Conservation (phyloP, 1,284 basidiomycete species). For the Bondarzewia mesenterica region DNA sequence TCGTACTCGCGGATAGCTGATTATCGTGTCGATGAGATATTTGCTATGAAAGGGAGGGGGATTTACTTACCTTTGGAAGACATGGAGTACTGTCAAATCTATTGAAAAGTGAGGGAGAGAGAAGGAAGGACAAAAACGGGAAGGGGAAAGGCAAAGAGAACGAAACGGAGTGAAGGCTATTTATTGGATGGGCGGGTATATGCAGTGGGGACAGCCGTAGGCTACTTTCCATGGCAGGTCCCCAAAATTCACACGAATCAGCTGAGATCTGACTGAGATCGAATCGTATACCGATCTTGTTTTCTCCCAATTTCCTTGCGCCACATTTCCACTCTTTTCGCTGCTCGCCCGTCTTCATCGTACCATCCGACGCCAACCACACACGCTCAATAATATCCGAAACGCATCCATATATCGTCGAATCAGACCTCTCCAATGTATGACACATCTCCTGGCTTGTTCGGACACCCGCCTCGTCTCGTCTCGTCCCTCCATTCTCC, state of each 20-base stretch:
- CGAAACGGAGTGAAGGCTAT: neutral
- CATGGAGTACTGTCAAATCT: slow-evolving; percentile 17
- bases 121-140: neutral
- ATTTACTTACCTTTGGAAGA: slow-evolving; percentile 19
- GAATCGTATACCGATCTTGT: neutral
- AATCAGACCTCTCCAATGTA: slow-evolving; percentile 5
- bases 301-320: neutral
- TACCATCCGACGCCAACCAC: neutral
- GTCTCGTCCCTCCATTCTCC: neutral
- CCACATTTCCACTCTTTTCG: neutral
- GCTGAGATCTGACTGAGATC: neutral
- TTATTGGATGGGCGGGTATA: slow-evolving; percentile 1
- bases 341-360: neutral
- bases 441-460: neutral
- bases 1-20: slow-evolving; percentile 90
- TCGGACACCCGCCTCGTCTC: neutral
- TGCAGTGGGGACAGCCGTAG: neutral
- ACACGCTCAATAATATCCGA: neutral
- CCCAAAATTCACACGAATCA: slow-evolving; percentile 14
- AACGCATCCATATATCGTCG: neutral
- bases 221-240: neutral
- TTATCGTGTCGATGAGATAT: neutral
- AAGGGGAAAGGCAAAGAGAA: neutral
- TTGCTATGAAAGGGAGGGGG: neutral
- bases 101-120: slow-evolving; percentile 1